A percentile compares a stretch with the other conserved stretches of the same genome.
Conservation (phyloP, 345 rosid species). For the Eutrema japonicum region DNA sequence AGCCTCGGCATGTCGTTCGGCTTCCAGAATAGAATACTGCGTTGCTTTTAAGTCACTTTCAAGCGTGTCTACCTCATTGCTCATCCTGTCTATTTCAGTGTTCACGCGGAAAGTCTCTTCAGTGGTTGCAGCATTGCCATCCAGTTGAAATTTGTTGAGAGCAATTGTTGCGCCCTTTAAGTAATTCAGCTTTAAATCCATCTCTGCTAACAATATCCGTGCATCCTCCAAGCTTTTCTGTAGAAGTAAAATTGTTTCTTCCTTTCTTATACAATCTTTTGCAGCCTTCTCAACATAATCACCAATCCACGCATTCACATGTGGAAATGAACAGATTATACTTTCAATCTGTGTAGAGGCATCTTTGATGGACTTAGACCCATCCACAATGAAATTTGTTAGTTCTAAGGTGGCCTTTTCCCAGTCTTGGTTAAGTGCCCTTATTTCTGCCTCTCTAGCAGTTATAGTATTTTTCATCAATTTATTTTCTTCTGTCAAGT, state of each 20-base stretch:
- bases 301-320: conserved; percentile 58
- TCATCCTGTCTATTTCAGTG: conserved; percentile 52
- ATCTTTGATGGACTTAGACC: conserved; percentile 83
- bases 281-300: conserved; percentile 81
- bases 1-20: conserved; percentile 55
- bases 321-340: conserved; percentile 72
- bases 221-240: conserved; percentile 90
- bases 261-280: conserved; percentile 75
- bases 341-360: conserved; percentile 71
- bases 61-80: conserved; percentile 45
- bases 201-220: conserved; percentile 63
- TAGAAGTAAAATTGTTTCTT: conserved; percentile 69
- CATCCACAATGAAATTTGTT: conserved; percentile 76
- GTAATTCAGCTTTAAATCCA: conserved; percentile 75
- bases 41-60: conserved; percentile 46
- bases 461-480: conserved; percentile 55
- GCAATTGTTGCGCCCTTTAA: conserved; percentile 73
- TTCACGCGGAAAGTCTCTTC: conserved; percentile 48
- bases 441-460: conserved; percentile 65
- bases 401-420: conserved; percentile 84
- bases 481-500: conserved; percentile 57
- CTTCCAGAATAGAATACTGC: conserved; percentile 50
- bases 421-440: conserved; percentile 63
- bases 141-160: conserved; percentile 57
- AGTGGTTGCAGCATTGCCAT: conserved; percentile 44